Evolutionary conservation across 148 eudicot genomes (phyloP), one percentile per base, ranked within the genome.

Genomic region (Persicaria maculosa): DNA sequence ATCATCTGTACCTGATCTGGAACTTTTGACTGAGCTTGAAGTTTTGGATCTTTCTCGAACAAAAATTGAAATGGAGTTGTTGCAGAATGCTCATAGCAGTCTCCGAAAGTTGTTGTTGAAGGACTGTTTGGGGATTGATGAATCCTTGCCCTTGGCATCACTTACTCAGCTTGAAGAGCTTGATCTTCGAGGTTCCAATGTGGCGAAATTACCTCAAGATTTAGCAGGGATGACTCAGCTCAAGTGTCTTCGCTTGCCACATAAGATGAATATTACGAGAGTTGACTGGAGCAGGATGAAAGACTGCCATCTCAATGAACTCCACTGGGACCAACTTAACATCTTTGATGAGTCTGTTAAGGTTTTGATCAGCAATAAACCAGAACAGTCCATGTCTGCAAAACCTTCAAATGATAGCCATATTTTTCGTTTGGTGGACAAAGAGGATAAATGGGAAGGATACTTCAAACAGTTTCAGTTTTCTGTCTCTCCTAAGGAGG

Each of bases 401-500:
- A 65, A 40, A 43, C 70, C 70, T 71, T 46, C 53, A 71, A n/a
- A 8, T 17, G 73, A 48, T 6, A 10, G 7, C 73, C 53, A 47
- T 6, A 16, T 48, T 8, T 71, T 71, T 22, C 73, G n/a, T 71
- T 65, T 65, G 19, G 70, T 65, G 70, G 70, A 65, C 5, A 36
- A 4, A 9, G 17, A 65, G 40, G 70, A 65, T 36, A 36, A 45
- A 46, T 71, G 73, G 73, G 73, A 71, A 52, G 73, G 52, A 1
- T 71, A 47, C 73, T 71, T 46, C 36, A 71, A 71, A 15, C 73
- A 71, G 54, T 22, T 71, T 47, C 53, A 71, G 7, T 71, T 71
- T 11, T 65, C 70, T 31, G 44, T 31, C 7, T 8, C 52, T 48
- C 16, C 11, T 12, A 64, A 64, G 45, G 17, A 64, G n/a, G 69